Percentiles rank a stretch among this genome's conserved stretches.
Evolutionary conservation across 164 flowering plant genomes (phyloP).

Genomic region (Protea cynaroides): DNA sequence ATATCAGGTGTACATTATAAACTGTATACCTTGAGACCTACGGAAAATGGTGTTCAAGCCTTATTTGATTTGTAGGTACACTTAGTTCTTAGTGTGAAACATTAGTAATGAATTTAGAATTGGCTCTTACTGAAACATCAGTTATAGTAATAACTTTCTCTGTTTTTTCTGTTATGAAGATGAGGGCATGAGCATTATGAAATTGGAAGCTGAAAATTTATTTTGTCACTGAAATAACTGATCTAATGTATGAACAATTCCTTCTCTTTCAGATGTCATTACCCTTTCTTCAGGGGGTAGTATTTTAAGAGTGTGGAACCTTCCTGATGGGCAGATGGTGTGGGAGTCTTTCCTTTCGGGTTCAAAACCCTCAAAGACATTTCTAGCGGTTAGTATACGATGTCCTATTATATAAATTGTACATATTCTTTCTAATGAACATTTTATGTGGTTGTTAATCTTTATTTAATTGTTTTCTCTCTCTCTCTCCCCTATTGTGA

Average conservation of each 20-base stretch:
- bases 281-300: conserved; percentile 82
- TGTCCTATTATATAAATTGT: background rate
- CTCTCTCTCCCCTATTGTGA: background rate
- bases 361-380: conserved; percentile 53
- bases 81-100: no score
- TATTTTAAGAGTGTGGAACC: conserved; percentile 91
- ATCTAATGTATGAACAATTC: conserved; percentile 11
- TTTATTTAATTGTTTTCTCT: background rate
- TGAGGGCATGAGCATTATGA: background rate
- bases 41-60: no score
- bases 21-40: no score
- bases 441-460: background rate
- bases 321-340: conserved; percentile 98
- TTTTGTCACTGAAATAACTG: background rate
- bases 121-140: no score
- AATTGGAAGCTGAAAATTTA: background rate
- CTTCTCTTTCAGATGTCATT: conserved; percentile 57
- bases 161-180: background rate
- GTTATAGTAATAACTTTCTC: no score
- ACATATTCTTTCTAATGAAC: background rate
- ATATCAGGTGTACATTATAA: no score
- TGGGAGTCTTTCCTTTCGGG: conserved; percentile 90
- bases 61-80: no score
- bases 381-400: conserved; percentile 57
- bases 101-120: no score